Conservation (phyloP, 2,329 filamentous ascomycete genomes). For the Xylaria sp. region DNA sequence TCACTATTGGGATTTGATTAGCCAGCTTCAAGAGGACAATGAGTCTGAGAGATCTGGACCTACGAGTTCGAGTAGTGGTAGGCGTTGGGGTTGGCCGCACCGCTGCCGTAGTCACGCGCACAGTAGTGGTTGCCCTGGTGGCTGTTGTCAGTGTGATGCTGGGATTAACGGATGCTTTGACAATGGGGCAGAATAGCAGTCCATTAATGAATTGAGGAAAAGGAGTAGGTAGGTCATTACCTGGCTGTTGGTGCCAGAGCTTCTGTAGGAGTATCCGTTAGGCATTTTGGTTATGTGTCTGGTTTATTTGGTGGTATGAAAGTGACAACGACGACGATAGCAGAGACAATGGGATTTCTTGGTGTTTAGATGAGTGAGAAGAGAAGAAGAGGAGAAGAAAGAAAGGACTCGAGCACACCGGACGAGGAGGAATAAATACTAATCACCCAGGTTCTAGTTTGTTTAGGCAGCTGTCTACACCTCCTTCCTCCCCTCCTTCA, state of each 20-base stretch:
- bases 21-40: neutral
- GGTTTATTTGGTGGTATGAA: neutral
- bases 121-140: conserved; percentile 63
- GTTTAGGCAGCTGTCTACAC: too few species aligned
- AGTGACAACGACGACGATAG: neutral
- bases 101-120: conserved; percentile 56
- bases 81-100: conserved; percentile 50
- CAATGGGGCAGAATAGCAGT: neutral
- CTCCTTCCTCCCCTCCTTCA: too few species aligned
- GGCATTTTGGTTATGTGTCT: conserved; percentile 25
- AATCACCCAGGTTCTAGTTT: too few species aligned
- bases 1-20: conserved; percentile 35
- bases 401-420: too few species aligned
- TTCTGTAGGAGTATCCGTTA: conserved; percentile 39
- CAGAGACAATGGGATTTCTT: neutral
- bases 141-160: neutral
- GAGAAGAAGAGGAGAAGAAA: too few species aligned
- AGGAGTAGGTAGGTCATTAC: conserved; percentile 35
- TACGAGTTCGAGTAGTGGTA: conserved; percentile 65
- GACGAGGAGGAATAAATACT: too few species aligned
- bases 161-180: neutral
- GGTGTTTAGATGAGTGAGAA: neutral
- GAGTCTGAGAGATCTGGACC: conserved; percentile 19
- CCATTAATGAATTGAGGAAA: neutral
- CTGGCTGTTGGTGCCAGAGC: conserved; percentile 58